phyloP scores from a whole-genome alignment of 345 rosid genomes.

The Gossypium rotundifolium region DNA sequence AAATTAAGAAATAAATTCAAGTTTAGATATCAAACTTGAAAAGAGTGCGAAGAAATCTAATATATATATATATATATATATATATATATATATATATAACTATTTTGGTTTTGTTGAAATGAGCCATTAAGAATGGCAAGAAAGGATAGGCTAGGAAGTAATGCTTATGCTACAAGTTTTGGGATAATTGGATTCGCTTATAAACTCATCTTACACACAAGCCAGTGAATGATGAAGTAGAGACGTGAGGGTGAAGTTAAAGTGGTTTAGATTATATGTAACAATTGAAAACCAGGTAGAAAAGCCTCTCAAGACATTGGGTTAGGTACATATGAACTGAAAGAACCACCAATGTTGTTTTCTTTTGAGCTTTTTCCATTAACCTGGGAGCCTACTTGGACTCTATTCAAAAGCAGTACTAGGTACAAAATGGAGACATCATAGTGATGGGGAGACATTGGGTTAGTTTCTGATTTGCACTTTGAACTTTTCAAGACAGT shows the following conservation, averaged over 20 bases:
- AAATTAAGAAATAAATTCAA: too few relatives aligned
- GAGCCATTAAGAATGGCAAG: neutral
- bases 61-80: too few relatives aligned
- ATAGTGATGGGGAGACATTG: neutral
- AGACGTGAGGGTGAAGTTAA: neutral
- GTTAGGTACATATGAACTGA: slow-evolving; percentile 4
- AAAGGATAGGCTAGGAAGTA: neutral
- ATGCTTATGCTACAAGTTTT: neutral
- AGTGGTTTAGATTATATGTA: neutral
- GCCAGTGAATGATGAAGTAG: neutral
- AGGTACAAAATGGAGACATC: neutral
- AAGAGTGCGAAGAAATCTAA: too few relatives aligned
- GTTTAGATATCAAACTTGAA: too few relatives aligned
- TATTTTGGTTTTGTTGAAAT: neutral
- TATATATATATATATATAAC: too few relatives aligned
- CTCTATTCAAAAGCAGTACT: neutral
- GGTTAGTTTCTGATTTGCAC: neutral
- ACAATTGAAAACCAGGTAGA: neutral
- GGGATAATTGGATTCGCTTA: neutral
- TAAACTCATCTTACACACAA: neutral
- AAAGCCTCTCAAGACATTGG: neutral
- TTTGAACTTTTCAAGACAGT: neutral
- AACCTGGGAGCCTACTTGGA: neutral
- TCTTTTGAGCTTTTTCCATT: neutral
- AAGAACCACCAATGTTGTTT: neutral